Percentiles rank a stretch among this genome's conserved stretches.
Conservation (phyloP, 2,329 filamentous ascomycete genomes). For the Talaromyces pinophilus region DNA sequence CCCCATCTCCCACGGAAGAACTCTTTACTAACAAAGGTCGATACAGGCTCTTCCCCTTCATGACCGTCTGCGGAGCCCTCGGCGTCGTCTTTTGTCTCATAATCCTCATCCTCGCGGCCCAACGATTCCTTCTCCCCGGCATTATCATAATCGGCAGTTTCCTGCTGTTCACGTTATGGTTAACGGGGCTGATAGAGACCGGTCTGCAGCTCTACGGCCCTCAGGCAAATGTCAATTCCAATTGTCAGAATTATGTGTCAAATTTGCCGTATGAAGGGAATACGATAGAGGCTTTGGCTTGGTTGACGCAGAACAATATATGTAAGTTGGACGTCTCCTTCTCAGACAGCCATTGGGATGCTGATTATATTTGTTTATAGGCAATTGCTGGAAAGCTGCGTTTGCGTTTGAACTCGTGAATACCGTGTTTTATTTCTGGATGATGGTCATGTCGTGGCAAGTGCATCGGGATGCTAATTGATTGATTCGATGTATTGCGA, state of each 20-base stretch:
- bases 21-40: not conserved
- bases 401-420: slow-evolving; percentile 67
- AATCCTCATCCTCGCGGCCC: slow-evolving; percentile 58
- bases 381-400: slow-evolving; percentile 63
- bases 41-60: slow-evolving; percentile 64
- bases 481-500: not conserved
- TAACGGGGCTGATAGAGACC: slow-evolving; percentile 64
- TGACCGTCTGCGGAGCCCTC: slow-evolving; percentile 59
- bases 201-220: slow-evolving; percentile 62
- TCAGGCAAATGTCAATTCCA: slow-evolving; percentile 58
- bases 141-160: slow-evolving; percentile 62
- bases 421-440: slow-evolving; percentile 65
- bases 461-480: slow-evolving; percentile 45
- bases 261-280: slow-evolving; percentile 50
- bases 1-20: not conserved
- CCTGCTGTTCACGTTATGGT: slow-evolving; percentile 62
- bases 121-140: slow-evolving; percentile 59
- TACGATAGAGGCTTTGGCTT: slow-evolving; percentile 59
- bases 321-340: slow-evolving; percentile 48
- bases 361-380: slow-evolving; percentile 32
- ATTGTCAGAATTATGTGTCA: slow-evolving; percentile 60
- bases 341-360: not conserved
- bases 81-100: slow-evolving; percentile 61
- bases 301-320: slow-evolving; percentile 63
- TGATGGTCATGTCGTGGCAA: slow-evolving; percentile 64